Base-by-base conservation (phyloP, 306 rosid species). In the Quercus alba region DNA sequence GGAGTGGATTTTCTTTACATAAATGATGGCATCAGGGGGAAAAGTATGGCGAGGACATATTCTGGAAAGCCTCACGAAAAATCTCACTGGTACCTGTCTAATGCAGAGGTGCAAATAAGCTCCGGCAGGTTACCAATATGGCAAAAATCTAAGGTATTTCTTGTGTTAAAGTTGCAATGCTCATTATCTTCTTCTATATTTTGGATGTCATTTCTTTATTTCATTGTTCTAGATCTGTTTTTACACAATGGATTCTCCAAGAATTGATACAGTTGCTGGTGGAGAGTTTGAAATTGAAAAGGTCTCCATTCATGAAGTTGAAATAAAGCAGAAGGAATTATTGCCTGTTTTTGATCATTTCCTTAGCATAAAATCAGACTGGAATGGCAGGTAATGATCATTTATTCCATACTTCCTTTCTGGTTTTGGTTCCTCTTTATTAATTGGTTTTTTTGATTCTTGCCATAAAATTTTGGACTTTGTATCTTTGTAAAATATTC, bases 261-360 rank as follows among this genome's bases (percentile, higher is more conserved):
- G 86, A 86, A 78, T 58, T 74, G 78, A 80, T 73, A 72, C 58
- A 35, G 62, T 46, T 84, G 75, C 78, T 21, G 70, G 79, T 71
- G 94, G 96, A 82, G 98, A 94, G 96, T 86, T 75, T 81, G 98
- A 92, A 84, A 85, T 89, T 72, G 98, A 94, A 79, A 88, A 83
- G 18, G 81, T 94, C 77, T 79, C 93, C n/a, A 85, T 82, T 74
- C 81, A 84, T 59, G 97, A 92, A 90, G 80, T 94, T 83, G 98
- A 94, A 80, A 86, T 90, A 78, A 88, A 80, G 76, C 82, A 56
- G 80, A 94, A 88, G 89, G 98, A 92, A 78, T 79, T 90, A 83
- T 83, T 94, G 75, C 98, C 98, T 79, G 88, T 89, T 78, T 89
- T 90, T 77, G 91, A 92, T 83, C 91, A 92, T 87, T 90, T 92